Evolutionary conservation across 2,329 filamentous ascomycete species (phyloP).

Genomic region (Stemphylium beticola): DNA sequence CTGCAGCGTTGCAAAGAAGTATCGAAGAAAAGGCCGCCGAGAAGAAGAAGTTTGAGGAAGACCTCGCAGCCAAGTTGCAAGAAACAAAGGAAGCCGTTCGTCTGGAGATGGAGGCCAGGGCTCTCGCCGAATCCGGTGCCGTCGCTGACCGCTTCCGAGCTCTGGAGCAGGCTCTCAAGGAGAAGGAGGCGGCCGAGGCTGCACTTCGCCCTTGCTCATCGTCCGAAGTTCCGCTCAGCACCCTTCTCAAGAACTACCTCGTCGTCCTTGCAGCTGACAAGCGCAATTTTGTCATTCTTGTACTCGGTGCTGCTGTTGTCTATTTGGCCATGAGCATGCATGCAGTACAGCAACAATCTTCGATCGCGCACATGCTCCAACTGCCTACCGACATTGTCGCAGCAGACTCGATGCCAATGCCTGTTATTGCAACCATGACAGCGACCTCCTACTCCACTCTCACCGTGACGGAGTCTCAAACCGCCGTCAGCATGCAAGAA

Average conservation of each 20-base stretch:
- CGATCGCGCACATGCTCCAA: conserved; percentile 8
- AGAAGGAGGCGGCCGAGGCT: conserved; percentile 19
- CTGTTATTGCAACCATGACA: conserved; percentile 30
- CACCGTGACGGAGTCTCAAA: conserved; percentile 33
- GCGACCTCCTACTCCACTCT: conserved; percentile 34
- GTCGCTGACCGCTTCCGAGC: conserved; percentile 39
- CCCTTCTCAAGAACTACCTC: conserved; percentile 61
- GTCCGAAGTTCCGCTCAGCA: conserved; percentile 58
- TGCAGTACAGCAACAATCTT: conserved; percentile 13
- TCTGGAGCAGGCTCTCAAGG: conserved; percentile 37
- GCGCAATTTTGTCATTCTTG: conserved; percentile 59
- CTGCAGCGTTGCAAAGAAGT: conserved; percentile 33
- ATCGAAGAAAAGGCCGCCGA: conserved; percentile 37
- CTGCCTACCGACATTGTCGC: conserved; percentile 8
- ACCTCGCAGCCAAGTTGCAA: conserved; percentile 36
- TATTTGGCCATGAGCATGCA: conserved; percentile 46
- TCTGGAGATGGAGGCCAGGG: conserved; percentile 39
- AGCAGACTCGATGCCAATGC: conserved; percentile 19
- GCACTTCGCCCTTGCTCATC: conserved; percentile 19
- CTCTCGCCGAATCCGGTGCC: conserved; percentile 33
- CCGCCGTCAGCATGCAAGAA: conserved; percentile 4
- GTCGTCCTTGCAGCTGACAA: conserved; percentile 59
- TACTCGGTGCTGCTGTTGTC: conserved; percentile 54
- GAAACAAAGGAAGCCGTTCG: conserved; percentile 43
- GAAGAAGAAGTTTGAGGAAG: conserved; percentile 36